Base-by-base conservation (phyloP, 2,329 filamentous ascomycete genomes). In the Colletotrichum spinosum region DNA sequence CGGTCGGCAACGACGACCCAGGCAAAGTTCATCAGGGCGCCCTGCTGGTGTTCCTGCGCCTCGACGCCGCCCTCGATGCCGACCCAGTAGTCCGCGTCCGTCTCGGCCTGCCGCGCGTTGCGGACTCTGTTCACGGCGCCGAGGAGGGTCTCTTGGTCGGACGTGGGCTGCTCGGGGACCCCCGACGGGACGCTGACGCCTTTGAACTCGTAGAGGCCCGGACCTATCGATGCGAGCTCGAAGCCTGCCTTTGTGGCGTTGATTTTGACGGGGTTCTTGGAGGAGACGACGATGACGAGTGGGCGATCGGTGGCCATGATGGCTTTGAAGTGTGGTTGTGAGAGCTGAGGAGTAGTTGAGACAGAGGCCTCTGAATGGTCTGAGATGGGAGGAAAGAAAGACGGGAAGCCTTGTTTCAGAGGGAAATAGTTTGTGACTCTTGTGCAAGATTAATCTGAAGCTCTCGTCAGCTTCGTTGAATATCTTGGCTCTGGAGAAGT, bases 41-140 rank as follows among this genome's bases (percentile, higher is more conserved):
- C 68, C 11, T 67, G 62, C 8, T 65, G 63, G n/a, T 68, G 67
- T 9, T 70, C 68, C 5, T 39, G 25, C 17, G 54, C 37, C 41
- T 79, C 76, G 4, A 81, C 72, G 3, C 79, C 79, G 17, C 79
- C 79, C 67, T 81, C 79, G 15, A 81, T 73, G 6, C 79, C 79
- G 39, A 81, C 69, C 76, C 78, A 81, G 67, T 72, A 81, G 49
- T 79, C 74, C 1, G 76, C 79, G 25, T 74, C 67, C 2, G 75
- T 74, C 17, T 72, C 68, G 45, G 65, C 57, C 8, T 65, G 55
- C n/a, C 69, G 73, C 6, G 77, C 77, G 56, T 76, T 75, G 9
- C 67, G 68, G 3, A 75, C 78, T 10, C 79, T 71, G 68, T 80
- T 81, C 39, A 72, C 62, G 2, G 79, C 79, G 11, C 79, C 79